These are phyloP conservation scores for Carex arenaria DNA, from an alignment of 202 grass and related monocot species.

Conservation along the genomic window DNA sequence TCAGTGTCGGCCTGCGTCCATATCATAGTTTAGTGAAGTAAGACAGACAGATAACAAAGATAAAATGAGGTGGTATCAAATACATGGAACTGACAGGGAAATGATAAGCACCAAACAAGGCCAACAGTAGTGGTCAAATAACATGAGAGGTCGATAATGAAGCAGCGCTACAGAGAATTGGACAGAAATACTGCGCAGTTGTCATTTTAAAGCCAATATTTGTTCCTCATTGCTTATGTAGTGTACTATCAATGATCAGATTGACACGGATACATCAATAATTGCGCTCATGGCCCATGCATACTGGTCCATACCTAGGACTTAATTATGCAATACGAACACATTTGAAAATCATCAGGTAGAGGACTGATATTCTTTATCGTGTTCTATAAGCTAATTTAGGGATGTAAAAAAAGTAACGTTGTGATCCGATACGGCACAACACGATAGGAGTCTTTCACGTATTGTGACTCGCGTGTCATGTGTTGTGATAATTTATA, in stretches of 20 bases:
- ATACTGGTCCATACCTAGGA: slow-evolving; percentile 12
- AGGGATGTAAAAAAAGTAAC: not conserved
- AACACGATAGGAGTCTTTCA: no score
- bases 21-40: not conserved
- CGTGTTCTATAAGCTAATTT: not conserved
- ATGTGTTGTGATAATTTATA: no score
- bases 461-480: no score
- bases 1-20: not conserved
- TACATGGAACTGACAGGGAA: slow-evolving; percentile 14
- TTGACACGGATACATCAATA: not conserved
- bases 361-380: not conserved
- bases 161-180: not conserved
- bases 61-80: not conserved
- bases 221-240: slow-evolving; percentile 11
- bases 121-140: not conserved
- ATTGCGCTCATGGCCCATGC: slow-evolving; percentile 13
- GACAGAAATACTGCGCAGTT: not conserved
- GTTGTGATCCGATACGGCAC: no score
- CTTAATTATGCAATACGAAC: not conserved
- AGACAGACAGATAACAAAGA: not conserved
- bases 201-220: slow-evolving; percentile 10
- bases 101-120: slow-evolving; percentile 1
- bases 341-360: slow-evolving; percentile 17
- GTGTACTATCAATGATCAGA: slow-evolving; percentile 16
- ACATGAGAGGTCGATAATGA: slow-evolving; percentile 11